A percentile compares a stretch with the other conserved stretches of the same genome.
Evolutionary conservation across 768 basidiomycete genomes (phyloP).

Genomic region (Hypholoma fasciculare): DNA sequence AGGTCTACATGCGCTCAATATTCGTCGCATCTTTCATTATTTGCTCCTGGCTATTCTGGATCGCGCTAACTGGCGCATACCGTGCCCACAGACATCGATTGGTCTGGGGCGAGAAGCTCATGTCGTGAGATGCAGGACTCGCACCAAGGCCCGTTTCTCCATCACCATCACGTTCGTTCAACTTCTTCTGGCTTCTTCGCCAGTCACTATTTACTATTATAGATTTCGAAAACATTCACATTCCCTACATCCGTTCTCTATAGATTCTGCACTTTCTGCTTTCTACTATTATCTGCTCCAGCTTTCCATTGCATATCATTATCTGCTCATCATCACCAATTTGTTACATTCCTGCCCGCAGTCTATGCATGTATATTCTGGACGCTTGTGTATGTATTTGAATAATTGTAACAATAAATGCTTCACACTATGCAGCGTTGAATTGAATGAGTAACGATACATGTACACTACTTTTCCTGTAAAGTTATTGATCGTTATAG

Average conservation of each 20-base stretch:
- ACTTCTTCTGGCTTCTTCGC: too few species aligned
- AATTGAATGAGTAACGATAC: too few species aligned
- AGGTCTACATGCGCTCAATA: slow-evolving; percentile 56
- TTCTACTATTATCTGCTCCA: not conserved
- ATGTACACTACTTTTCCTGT: too few species aligned
- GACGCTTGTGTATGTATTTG: not conserved
- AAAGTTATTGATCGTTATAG: too few species aligned
- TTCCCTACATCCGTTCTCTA: not conserved
- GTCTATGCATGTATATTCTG: not conserved
- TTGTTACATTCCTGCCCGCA: not conserved
- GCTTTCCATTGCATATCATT: slow-evolving; percentile 4
- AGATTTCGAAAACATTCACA: not conserved
- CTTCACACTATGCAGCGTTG: too few species aligned
- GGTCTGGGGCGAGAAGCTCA: slow-evolving; percentile 78
- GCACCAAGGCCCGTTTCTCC: not conserved
- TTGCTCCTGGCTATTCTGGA: slow-evolving; percentile 61
- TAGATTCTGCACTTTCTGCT: not conserved
- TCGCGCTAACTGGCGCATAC: slow-evolving; percentile 65
- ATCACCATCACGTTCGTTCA: too few species aligned
- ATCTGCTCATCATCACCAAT: not conserved
- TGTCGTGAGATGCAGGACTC: slow-evolving; percentile 46
- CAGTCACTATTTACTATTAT: not conserved
- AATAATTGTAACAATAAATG: too few species aligned
- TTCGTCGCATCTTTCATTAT: slow-evolving; percentile 59
- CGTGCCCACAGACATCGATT: slow-evolving; percentile 73